Base-by-base conservation (phyloP, 2,329 filamentous ascomycete species). In the Pezicula carpinea region DNA sequence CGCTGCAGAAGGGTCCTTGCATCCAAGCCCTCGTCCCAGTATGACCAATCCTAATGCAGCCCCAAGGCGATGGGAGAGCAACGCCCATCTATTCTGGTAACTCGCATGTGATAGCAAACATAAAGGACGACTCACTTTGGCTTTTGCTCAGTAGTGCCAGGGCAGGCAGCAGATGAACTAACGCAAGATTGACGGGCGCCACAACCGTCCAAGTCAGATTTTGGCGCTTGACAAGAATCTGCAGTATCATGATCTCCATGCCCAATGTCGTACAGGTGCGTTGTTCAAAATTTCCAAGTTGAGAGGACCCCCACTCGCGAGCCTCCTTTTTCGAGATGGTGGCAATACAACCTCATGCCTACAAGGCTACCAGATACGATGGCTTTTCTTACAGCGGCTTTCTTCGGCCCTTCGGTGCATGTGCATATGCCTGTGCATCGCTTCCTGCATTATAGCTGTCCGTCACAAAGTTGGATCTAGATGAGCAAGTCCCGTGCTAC, bases 131-230 rank as follows among this genome's bases (percentile, higher is more conserved):
- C n/a, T n/a, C n/a, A n/a, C n/a, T n/a, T n/a, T n/a, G n/a, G n/a
- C n/a, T n/a, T n/a, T n/a, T n/a, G n/a, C n/a, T n/a, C n/a, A n/a
- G n/a, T n/a, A n/a, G n/a, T n/a, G n/a, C n/a, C n/a, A n/a, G n/a
- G 17, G 7, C 5, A 38, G 35, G 14, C 21, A 18, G 17, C 5
- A 38, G 35, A 38, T 38, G 35, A 38, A 26, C 17, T 22, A 40
- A 18, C 21, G 38, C 38, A 40, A 40, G 38, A 40, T 40, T 40
- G 38, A 40, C 38, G 38, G 22, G 38, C 38, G 19, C 22, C 38
- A 22, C 19, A 22, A 19, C 38, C 38, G 38, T 40, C 18, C 35
- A 26, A 15, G 21, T 5, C 19, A 40, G 38, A 29, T 26, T 14
- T 35, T 35, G 33, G 33, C 33, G 15, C 14, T 35, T 15, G 33